phyloP scores from a whole-genome alignment of 805 yeast genomes.

The Torulaspora maleeae region DNA sequence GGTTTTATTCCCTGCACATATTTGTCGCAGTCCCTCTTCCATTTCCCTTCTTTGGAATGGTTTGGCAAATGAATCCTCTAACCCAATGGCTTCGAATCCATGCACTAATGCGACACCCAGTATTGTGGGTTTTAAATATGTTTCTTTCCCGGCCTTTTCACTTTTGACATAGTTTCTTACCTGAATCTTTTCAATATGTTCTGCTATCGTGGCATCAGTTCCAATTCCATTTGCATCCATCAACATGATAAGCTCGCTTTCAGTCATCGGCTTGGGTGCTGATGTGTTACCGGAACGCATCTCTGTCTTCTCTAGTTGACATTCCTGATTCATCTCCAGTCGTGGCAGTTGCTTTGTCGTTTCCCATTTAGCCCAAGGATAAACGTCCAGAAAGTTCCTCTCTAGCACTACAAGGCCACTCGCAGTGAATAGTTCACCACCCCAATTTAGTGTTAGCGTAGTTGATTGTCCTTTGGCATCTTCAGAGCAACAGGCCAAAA shows the following conservation, averaged over 20 bases:
- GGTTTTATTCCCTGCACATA: constrained; percentile 59
- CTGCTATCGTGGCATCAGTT: constrained; percentile 98
- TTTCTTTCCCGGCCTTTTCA: constrained; percentile 38
- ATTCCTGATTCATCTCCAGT: constrained; percentile 51
- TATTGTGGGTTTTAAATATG: constrained; percentile 65
- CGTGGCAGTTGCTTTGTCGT: constrained; percentile 59
- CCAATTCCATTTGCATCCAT: constrained; percentile 99
- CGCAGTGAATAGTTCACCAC: constrained; percentile 63
- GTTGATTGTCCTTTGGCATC: constrained; percentile 81
- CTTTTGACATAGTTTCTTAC: constrained; percentile 61
- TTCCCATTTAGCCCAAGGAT: constrained; percentile 75
- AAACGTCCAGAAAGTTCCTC: constrained; percentile 75
- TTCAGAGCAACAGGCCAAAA: constrained; percentile 84
- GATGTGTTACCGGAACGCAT: constrained; percentile 71
- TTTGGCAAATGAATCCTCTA: constrained; percentile 74
- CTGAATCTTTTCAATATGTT: constrained; percentile 81
- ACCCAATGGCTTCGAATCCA: constrained; percentile 76
- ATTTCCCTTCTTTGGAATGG: constrained; percentile 79
- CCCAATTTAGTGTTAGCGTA: constrained; percentile 67
- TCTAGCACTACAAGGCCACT: constrained; percentile 72
- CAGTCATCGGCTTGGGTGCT: constrained; percentile 83
- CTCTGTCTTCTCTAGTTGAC: constrained; percentile 52
- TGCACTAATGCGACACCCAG: constrained; percentile 84
- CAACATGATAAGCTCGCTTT: constrained; percentile 80
- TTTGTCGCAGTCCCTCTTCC: constrained; percentile 60